Conservation (phyloP, 805 yeast species). For the Metschnikowia aberdeeniae region DNA sequence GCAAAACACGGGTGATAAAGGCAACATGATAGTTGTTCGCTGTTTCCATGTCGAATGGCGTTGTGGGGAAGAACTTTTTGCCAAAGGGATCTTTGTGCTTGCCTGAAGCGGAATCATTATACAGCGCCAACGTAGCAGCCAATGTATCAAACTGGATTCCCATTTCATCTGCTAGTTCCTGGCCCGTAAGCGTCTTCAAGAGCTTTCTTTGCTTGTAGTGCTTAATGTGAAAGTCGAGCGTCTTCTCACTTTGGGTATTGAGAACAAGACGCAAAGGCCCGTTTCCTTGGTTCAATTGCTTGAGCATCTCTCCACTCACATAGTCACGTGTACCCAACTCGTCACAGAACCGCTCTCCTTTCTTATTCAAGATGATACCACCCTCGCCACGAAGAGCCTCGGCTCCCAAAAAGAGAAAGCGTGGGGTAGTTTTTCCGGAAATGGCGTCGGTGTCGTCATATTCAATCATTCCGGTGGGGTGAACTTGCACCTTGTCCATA, state of each 20-base stretch:
- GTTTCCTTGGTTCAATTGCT: slow-evolving; percentile 33
- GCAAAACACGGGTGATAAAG: slow-evolving; percentile 53
- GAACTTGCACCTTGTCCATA: slow-evolving; percentile 63
- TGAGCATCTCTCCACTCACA: slow-evolving; percentile 55
- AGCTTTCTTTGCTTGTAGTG: slow-evolving; percentile 55
- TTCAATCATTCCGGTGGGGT: slow-evolving; percentile 62
- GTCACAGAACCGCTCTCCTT: slow-evolving; percentile 55
- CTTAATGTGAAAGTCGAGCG: slow-evolving; percentile 48
- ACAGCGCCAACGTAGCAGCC: slow-evolving; percentile 31
- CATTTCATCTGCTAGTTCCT: slow-evolving; percentile 40
- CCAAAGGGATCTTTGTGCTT: slow-evolving; percentile 39
- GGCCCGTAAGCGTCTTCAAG: slow-evolving; percentile 45
- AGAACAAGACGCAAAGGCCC: slow-evolving; percentile 51
- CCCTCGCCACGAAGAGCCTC: slow-evolving; percentile 67
- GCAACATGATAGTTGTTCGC: slow-evolving; percentile 46
- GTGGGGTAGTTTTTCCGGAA: slow-evolving; percentile 35
- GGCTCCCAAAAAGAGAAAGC: slow-evolving; percentile 58
- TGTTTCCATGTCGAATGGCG: slow-evolving; percentile 36
- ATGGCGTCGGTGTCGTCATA: slow-evolving; percentile 42
- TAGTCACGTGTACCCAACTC: slow-evolving; percentile 59
- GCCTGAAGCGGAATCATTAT: slow-evolving; percentile 42
- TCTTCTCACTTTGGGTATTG: slow-evolving; percentile 42
- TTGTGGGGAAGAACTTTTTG: slow-evolving; percentile 46
- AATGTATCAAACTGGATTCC: slow-evolving; percentile 30
- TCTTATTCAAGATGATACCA: slow-evolving; percentile 49